Percentiles rank a stretch among this genome's conserved stretches.
These are phyloP conservation scores for Cladophialophora exuberans DNA, from an alignment of 2,329 filamentous ascomycete species.

Conservation along the genomic window DNA sequence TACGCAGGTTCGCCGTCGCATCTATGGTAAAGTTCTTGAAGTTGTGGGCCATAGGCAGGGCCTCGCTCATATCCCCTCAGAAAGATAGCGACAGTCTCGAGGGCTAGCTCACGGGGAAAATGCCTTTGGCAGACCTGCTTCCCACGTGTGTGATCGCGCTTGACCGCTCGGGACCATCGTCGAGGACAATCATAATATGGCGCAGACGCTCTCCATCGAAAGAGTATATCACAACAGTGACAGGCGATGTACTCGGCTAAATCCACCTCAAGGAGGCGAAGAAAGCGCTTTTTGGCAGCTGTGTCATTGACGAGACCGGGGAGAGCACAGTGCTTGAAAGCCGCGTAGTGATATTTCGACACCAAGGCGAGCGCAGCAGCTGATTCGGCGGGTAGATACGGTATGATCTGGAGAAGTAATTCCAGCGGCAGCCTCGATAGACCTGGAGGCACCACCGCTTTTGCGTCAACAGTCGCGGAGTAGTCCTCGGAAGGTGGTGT, in stretches of 20 bases:
- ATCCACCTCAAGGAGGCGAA: constrained; percentile 19
- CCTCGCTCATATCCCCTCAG: constrained; percentile 17
- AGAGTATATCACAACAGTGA: constrained; percentile 12
- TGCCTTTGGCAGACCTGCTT: not conserved
- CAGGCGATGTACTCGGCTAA: constrained; percentile 14
- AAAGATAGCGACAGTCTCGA: constrained; percentile 5
- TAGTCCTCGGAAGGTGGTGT: not conserved
- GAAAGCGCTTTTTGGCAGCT: constrained; percentile 8
- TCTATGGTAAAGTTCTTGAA: constrained; percentile 8
- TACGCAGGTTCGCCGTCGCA: not conserved
- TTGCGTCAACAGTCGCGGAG: constrained; percentile 1
- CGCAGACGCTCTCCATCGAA: constrained; percentile 1
- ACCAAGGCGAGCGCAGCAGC: constrained; percentile 3
- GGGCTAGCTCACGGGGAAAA: not conserved
- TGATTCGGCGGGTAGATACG: constrained; percentile 12
- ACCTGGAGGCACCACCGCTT: not conserved
- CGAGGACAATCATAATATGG: not conserved
- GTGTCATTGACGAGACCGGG: constrained; percentile 1
- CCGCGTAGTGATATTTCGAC: constrained; percentile 12
- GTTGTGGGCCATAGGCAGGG: constrained; percentile 17
- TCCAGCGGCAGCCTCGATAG: constrained; percentile 10
- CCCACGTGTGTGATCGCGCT: not conserved
- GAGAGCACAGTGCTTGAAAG: constrained; percentile 5
- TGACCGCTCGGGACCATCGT: not conserved
- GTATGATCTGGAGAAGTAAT: constrained; percentile 13